Percentiles rank a stretch among this genome's conserved stretches.
These are phyloP conservation scores for Botrytis fragariae DNA, from an alignment of 2,329 filamentous ascomycete genomes.

Conservation along the genomic window DNA sequence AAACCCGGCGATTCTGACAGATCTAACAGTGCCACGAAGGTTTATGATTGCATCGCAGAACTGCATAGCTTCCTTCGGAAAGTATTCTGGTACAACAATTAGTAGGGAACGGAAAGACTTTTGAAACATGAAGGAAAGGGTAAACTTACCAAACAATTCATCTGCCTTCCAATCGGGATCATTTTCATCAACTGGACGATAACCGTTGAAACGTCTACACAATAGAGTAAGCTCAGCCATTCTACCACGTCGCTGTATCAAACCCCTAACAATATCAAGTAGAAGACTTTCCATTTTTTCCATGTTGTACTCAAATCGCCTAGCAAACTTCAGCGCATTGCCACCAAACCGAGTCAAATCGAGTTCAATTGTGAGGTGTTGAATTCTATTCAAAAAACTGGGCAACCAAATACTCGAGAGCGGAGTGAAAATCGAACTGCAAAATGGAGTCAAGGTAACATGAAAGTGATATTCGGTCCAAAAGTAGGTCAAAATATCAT, in stretches of 20 bases:
- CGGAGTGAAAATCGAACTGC: slow-evolving; percentile 30
- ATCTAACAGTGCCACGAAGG: slow-evolving; percentile 24
- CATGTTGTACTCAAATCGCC: slow-evolving; percentile 22
- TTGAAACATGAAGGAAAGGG: background rate
- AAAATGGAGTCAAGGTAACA: slow-evolving; percentile 34
- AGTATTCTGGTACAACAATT: slow-evolving; percentile 20
- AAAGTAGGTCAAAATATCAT: slow-evolving; percentile 38
- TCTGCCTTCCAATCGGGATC: background rate
- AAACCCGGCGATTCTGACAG: slow-evolving; percentile 30
- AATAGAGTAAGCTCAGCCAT: slow-evolving; percentile 27
- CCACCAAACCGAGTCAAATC: slow-evolving; percentile 37
- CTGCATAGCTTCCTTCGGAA: slow-evolving; percentile 22
- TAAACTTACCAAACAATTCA: background rate
- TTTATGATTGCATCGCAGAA: slow-evolving; percentile 24
- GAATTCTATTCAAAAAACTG: slow-evolving; percentile 29
- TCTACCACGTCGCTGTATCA: slow-evolving; percentile 20
- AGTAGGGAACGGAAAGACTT: slow-evolving; percentile 5
- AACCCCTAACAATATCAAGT: slow-evolving; percentile 20
- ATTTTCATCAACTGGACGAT: slow-evolving; percentile 18
- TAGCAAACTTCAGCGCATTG: slow-evolving; percentile 23
- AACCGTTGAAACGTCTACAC: slow-evolving; percentile 25
- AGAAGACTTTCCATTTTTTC: slow-evolving; percentile 28
- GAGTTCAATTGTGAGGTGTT: slow-evolving; percentile 36
- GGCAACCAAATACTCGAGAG: slow-evolving; percentile 34
- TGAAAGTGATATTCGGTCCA: slow-evolving; percentile 38